Conservation (phyloP, 2,329 filamentous ascomycete genomes). For the Trichoderma sp. region DNA sequence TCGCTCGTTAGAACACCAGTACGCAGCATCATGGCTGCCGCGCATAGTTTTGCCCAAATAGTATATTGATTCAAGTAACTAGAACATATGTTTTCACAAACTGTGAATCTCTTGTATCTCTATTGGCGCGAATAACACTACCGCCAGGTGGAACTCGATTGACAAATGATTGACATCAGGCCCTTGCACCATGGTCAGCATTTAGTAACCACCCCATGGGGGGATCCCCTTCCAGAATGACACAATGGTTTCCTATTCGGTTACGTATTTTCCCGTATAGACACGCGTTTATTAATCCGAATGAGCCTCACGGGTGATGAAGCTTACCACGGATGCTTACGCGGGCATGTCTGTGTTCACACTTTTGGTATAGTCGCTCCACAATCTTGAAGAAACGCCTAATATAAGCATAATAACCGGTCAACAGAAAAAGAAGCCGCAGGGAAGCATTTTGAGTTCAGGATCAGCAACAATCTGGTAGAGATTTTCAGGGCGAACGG, state of each 20-base stretch:
- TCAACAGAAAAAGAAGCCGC: neutral
- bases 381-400: neutral
- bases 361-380: neutral
- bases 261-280: neutral
- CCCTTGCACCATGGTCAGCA: neutral
- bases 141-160: neutral
- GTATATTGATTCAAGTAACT: neutral
- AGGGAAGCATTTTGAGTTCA: neutral
- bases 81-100: neutral
- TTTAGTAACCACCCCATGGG: neutral
- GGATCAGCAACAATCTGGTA: neutral
- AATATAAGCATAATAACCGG: neutral
- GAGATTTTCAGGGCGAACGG: neutral
- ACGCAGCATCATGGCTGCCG: neutral
- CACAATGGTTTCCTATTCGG: neutral
- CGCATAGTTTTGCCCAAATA: neutral
- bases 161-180: neutral
- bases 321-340: neutral
- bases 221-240: neutral
- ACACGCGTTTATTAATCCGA: neutral
- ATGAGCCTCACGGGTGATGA: neutral
- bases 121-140: neutral
- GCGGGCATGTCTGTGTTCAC: neutral
- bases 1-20: neutral
- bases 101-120: neutral